Evolutionary conservation across 192 early-diverging fungal genomes (phyloP).

Genomic region (Martensiomyces pterosporus): DNA sequence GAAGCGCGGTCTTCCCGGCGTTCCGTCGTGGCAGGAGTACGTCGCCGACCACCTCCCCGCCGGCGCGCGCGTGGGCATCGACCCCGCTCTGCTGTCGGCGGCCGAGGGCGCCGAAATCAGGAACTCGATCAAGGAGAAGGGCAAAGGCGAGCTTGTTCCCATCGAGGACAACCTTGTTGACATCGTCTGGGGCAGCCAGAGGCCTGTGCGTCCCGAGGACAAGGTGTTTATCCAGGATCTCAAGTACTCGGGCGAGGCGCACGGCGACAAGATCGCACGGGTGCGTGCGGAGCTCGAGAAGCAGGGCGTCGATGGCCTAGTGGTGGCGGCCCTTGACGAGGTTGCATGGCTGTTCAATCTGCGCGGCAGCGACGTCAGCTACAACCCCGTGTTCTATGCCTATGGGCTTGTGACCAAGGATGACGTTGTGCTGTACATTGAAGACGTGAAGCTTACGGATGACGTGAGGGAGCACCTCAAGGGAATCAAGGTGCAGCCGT

Average conservation of each 20-base stretch:
- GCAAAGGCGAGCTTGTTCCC: conserved; percentile 61
- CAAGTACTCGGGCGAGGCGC: conserved; percentile 62
- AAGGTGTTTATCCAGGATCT: conserved; percentile 61
- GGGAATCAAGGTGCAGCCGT: conserved; percentile 64
- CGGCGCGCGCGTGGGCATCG: conserved; percentile 84
- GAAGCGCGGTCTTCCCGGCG: conserved; percentile 84
- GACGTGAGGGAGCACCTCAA: conserved; percentile 62
- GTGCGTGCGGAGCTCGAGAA: conserved; percentile 66
- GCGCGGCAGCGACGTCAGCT: conserved; percentile 91
- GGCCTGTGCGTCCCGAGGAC: conserved; percentile 71
- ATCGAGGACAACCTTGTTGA: conserved; percentile 83
- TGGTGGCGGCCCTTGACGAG: conserved; percentile 90
- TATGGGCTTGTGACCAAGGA: conserved; percentile 79
- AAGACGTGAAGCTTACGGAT: conserved; percentile 64
- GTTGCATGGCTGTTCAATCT: conserved; percentile 97
- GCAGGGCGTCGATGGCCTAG: conserved; percentile 64
- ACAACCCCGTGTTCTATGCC: conserved; percentile 95
- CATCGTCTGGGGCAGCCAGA: conserved; percentile 67
- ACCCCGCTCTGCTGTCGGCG: conserved; percentile 80
- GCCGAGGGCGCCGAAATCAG: conserved; percentile 58
- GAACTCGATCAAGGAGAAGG: conserved; percentile 51
- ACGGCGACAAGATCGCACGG: conserved; percentile 64
- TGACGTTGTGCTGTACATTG: conserved; percentile 70
- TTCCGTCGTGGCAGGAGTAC: conserved; percentile 89
- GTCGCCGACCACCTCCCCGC: conserved; percentile 66